Evolutionary conservation across 2,329 filamentous ascomycete genomes (phyloP).

Genomic region (Cercospora sojina): DNA sequence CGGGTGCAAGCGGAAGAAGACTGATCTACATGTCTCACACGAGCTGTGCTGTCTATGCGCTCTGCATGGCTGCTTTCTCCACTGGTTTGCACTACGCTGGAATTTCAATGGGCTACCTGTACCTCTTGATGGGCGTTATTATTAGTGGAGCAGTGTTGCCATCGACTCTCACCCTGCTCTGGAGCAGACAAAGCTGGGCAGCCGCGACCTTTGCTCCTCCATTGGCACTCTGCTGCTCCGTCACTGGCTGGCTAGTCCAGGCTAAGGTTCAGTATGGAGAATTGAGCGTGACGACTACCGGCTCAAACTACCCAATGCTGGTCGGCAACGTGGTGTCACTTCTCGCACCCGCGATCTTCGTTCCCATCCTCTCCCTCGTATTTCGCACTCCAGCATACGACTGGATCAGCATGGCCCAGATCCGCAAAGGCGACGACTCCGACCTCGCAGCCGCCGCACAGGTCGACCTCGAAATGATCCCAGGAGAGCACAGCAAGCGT

Average conservation of each 20-base stretch:
- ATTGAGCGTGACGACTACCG: conserved; percentile 71
- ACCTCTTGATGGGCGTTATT: conserved; percentile 87
- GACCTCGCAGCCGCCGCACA: conserved; percentile 65
- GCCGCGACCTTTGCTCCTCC: conserved; percentile 69
- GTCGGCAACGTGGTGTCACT: conserved; percentile 82
- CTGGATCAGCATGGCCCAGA: conserved; percentile 78
- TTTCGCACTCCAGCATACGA: conserved; percentile 77
- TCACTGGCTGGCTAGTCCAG: conserved; percentile 77
- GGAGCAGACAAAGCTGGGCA: conserved; percentile 75
- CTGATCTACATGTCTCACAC: conserved; percentile 79
- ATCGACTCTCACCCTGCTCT: conserved; percentile 75
- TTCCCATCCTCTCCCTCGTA: conserved; percentile 70
- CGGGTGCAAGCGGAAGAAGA: conserved; percentile 68
- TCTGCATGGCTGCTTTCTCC: conserved; percentile 75
- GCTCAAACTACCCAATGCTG: conserved; percentile 84
- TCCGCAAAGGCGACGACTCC: conserved; percentile 75
- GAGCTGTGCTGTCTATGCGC: conserved; percentile 70
- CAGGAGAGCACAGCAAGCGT: conserved; percentile 48
- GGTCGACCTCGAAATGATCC: conserved; percentile 64
- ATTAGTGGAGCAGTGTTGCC: conserved; percentile 77
- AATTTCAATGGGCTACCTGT: conserved; percentile 85
- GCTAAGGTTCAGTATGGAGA: conserved; percentile 66
- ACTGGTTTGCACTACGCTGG: conserved; percentile 62
- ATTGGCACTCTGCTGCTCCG: conserved; percentile 65
- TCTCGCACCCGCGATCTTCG: conserved; percentile 70